Percentiles rank a stretch among this genome's conserved stretches.
These are phyloP conservation scores for Puccinia horiana DNA, from an alignment of 1,284 basidiomycete species.

Conservation along the genomic window DNA sequence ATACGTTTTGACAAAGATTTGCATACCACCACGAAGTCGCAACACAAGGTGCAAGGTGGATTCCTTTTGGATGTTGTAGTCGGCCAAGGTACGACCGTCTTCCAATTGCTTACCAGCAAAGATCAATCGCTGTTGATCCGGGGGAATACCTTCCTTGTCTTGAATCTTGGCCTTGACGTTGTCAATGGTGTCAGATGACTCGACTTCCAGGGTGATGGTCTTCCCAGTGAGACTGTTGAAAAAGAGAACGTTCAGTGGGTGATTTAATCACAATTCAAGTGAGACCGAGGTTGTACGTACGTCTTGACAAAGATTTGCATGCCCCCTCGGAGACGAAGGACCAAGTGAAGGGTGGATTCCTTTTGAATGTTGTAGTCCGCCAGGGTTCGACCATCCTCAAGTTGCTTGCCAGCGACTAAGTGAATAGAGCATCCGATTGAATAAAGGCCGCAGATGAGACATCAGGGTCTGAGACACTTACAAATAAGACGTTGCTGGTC, in stretches of 20 bases:
- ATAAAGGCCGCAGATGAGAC: background rate
- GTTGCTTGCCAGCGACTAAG: constrained; percentile 75
- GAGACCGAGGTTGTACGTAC: constrained; percentile 51
- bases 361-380: constrained; percentile 93
- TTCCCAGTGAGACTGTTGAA: background rate
- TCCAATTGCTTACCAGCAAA: constrained; percentile 62
- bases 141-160: constrained; percentile 72
- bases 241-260: background rate
- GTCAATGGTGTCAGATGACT: constrained; percentile 67
- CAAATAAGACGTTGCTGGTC: too few species aligned
- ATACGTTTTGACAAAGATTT: constrained; percentile 55
- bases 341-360: constrained; percentile 92
- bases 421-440: background rate
- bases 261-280: too few species aligned
- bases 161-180: constrained; percentile 66
- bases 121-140: constrained; percentile 62
- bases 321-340: constrained; percentile 79
- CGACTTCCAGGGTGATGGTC: constrained; percentile 66
- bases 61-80: too few species aligned
- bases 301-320: constrained; percentile 47
- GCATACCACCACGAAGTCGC: constrained; percentile 71
- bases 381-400: constrained; percentile 59
- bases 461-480: background rate
- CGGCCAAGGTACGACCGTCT: constrained; percentile 60
- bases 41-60: too few species aligned